Evolutionary conservation across 176 grass and related monocot species (phyloP).

Genomic region (Cymbopogon citratus): DNA sequence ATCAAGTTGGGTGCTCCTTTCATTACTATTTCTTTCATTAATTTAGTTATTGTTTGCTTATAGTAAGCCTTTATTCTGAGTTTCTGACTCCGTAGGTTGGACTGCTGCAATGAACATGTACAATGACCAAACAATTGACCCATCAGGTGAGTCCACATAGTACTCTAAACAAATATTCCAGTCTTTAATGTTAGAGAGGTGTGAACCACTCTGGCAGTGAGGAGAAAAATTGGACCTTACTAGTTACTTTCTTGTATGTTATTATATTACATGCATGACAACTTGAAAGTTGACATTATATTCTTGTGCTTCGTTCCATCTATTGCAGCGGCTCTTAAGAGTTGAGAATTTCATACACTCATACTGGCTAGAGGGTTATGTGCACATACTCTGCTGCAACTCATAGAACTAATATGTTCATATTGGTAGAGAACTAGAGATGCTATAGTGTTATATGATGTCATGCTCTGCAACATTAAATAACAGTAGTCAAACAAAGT

Average conservation of each 20-base stretch:
- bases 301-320: background rate
- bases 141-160: constrained; percentile 29
- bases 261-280: background rate
- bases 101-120: constrained; percentile 42
- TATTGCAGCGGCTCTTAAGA: background rate
- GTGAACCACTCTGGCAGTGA: background rate
- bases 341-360: background rate
- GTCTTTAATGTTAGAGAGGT: background rate
- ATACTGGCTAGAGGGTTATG: background rate
- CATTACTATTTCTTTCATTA: constrained; percentile 14
- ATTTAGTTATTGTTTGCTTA: background rate
- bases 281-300: background rate
- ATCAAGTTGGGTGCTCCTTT: background rate
- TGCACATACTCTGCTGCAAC: background rate
- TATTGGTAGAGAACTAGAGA: background rate
- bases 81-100: constrained; percentile 37
- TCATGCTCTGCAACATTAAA: background rate
- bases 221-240: background rate
- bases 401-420: background rate
- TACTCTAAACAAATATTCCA: background rate
- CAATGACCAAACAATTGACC: constrained; percentile 48
- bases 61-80: background rate
- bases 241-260: constrained; percentile 16
- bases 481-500: background rate
- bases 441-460: background rate